Base-by-base conservation (phyloP, 495 filamentous ascomycete species). In the Cetradonia linearis region DNA sequence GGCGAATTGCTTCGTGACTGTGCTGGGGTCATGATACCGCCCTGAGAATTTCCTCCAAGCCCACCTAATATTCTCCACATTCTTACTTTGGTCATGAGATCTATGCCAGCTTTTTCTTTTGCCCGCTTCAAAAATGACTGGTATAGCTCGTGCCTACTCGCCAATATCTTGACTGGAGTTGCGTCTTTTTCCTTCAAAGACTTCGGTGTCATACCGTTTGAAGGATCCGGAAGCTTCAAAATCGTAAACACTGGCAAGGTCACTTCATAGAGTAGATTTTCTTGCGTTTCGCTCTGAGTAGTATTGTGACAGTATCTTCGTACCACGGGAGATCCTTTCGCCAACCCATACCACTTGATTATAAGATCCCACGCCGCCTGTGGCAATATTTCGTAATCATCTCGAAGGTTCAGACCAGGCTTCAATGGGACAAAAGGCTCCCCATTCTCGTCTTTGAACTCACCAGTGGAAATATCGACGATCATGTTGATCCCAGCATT, bases 201-300 rank as follows among this genome's bases (percentile, higher is more conserved):
- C 62, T 84, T 77, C 16, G 78, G 75, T 6, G 85, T 80, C n/a
- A 78, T 81, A 10, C 71, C 78, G 23, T 77, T 76, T 38, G 72
- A 73, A 59, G 47, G 58, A 60, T 80, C 79, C 64, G 81, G 79
- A 11, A 97, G 75, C 63, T 91, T 90, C 64, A 94, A 81, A 47
- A 98, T 80, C 1, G 86, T 91, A 72, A 95, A 88, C 25, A 95
- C 79, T 2, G 88, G 90, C 23, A 91, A 94, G 65, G 91, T 81
- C 36, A 87, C 76, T 69, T 98, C 93, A 65, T 86, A 92, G 66
- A 87, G 79, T 10, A 95, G 69, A 58, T 95, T 91, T 28, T 80
- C 70, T n/a, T 70, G 42, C 9, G 73, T 72, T 2, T 71, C 73
- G 18, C 78, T 77, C 44, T 80, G 73, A 2, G 79, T 77, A 33